phyloP scores from a whole-genome alignment of 208 protist species.

The Polymyxa betae region DNA sequence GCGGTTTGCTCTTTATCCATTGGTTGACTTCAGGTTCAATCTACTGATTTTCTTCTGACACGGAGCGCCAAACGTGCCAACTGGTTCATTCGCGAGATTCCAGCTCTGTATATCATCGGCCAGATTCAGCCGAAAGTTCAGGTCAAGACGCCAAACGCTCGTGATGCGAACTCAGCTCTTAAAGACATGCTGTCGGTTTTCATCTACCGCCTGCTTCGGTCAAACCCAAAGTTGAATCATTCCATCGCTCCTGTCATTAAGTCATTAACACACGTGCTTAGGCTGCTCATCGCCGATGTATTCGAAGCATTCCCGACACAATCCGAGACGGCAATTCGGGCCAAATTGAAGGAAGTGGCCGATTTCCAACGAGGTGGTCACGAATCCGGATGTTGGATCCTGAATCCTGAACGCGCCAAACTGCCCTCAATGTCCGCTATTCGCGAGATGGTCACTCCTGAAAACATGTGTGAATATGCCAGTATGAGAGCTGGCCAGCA shows the following conservation, averaged over 20 bases:
- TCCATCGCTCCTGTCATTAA: background rate
- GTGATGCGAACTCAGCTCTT: slow-evolving; percentile 23
- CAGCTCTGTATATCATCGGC: slow-evolving; percentile 8
- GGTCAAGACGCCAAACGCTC: slow-evolving; percentile 42
- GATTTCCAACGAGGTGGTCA: slow-evolving; percentile 47
- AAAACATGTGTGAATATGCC: slow-evolving; percentile 51
- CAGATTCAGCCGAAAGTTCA: slow-evolving; percentile 51
- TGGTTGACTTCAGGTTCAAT: background rate
- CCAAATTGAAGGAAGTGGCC: slow-evolving; percentile 50
- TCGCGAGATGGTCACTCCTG: slow-evolving; percentile 41
- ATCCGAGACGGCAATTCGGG: slow-evolving; percentile 39
- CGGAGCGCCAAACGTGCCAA: background rate
- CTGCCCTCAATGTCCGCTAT: slow-evolving; percentile 23
- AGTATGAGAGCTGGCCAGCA: slow-evolving; percentile 45
- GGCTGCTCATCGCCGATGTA: slow-evolving; percentile 40
- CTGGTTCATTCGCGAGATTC: slow-evolving; percentile 24
- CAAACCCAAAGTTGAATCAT: background rate
- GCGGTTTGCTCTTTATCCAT: background rate
- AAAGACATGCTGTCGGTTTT: slow-evolving; percentile 51
- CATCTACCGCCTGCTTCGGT: slow-evolving; percentile 20
- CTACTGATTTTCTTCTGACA: slow-evolving; percentile 15
- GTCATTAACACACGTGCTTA: background rate
- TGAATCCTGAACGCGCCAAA: slow-evolving; percentile 38
- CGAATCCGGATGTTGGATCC: slow-evolving; percentile 48
- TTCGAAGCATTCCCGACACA: slow-evolving; percentile 42